phyloP scores from a whole-genome alignment of 2,329 filamentous ascomycete genomes.

The Xylaria sp. region DNA sequence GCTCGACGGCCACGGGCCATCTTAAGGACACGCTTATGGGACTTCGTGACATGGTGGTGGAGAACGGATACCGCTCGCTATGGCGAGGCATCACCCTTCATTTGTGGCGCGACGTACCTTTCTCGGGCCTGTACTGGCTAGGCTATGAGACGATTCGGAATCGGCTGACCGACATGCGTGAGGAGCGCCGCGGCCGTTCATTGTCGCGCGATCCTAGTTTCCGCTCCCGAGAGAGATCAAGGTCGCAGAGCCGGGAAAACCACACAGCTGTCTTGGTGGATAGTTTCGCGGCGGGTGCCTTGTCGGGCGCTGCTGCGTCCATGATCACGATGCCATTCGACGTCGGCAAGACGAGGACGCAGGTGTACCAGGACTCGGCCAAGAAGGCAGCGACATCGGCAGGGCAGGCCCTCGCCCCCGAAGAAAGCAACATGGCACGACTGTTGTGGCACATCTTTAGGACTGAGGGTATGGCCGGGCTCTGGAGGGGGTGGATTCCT shows the following conservation, averaged over 20 bases:
- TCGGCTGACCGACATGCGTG: constrained; percentile 71
- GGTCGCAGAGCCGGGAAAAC: constrained; percentile 69
- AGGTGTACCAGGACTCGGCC: constrained; percentile 71
- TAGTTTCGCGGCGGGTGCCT: constrained; percentile 84
- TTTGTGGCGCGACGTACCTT: constrained; percentile 95
- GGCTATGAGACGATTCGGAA: constrained; percentile 88
- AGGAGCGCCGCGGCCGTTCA: constrained; percentile 52
- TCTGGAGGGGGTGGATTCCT: constrained; percentile 92
- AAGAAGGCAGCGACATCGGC: constrained; percentile 38
- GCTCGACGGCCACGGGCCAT: constrained; percentile 65
- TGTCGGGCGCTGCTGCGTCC: constrained; percentile 83
- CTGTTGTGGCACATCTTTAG: constrained; percentile 91
- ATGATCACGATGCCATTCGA: constrained; percentile 94
- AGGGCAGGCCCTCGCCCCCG: constrained; percentile 58
- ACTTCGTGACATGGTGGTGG: constrained; percentile 77
- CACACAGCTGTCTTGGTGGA: constrained; percentile 81
- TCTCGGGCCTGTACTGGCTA: constrained; percentile 98
- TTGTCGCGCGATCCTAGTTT: constrained; percentile 45
- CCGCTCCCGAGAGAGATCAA: constrained; percentile 52
- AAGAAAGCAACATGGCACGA: constrained; percentile 77
- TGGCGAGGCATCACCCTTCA: constrained; percentile 92
- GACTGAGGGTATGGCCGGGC: constrained; percentile 77
- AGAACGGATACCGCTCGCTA: constrained; percentile 77
- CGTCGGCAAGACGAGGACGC: constrained; percentile 93
- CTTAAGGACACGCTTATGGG: constrained; percentile 80